Conservation (phyloP, 177 flowering plant species). For the Vitis hybrid region DNA sequence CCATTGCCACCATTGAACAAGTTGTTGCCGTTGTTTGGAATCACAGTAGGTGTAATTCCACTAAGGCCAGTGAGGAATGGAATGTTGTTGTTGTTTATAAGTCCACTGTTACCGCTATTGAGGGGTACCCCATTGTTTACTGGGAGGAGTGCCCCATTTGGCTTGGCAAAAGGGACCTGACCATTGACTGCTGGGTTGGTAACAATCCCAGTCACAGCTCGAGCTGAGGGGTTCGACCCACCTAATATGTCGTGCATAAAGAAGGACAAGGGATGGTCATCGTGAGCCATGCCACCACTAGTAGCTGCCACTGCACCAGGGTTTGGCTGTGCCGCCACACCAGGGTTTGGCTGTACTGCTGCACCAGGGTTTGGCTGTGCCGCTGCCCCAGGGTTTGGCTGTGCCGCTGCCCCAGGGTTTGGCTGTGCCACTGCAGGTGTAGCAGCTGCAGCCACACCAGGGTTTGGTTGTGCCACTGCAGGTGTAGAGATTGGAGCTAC, state of each 20-base stretch:
- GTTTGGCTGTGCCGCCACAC: no score
- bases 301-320: no score
- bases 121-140: conserved; percentile 45
- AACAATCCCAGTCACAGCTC: conserved; percentile 60
- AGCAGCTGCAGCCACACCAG: conserved; percentile 16
- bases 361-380: conserved; percentile 1
- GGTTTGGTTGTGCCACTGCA: conserved; percentile 15
- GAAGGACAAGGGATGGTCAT: conserved; percentile 39
- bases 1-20: conserved; percentile 23
- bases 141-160: conserved; percentile 60
- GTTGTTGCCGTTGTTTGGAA: conserved; percentile 43
- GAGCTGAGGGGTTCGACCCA: conserved; percentile 64
- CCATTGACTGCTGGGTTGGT: conserved; percentile 58
- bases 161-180: conserved; percentile 68
- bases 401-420: conserved; percentile 14
- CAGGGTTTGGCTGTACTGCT: not conserved
- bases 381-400: conserved; percentile 10
- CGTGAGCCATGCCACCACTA: conserved; percentile 9
- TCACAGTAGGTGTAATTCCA: conserved; percentile 37
- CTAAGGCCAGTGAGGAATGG: conserved; percentile 81
- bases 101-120: conserved; percentile 50
- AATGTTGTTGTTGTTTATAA: conserved; percentile 68
- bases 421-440: conserved; percentile 1
- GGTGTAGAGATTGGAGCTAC: conserved; percentile 14
- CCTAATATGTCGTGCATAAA: conserved; percentile 78